Base-by-base conservation (phyloP, 345 rosid genomes). In the Eutrema japonicum region DNA sequence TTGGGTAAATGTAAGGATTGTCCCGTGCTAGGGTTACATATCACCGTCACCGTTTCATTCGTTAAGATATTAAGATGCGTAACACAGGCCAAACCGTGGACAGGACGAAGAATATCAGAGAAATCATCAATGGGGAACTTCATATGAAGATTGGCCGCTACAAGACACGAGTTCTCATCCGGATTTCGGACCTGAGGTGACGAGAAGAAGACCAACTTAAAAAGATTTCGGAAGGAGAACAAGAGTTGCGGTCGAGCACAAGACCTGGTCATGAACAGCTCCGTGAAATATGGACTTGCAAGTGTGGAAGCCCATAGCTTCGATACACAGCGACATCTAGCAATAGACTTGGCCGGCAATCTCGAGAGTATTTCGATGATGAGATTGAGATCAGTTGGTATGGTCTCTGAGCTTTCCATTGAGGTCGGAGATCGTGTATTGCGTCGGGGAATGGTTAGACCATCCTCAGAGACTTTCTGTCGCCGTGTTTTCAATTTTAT, bases 371-470 rank as follows among this genome's bases (percentile, higher is more conserved):
- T 40, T 4, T 66, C 60, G 29, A 40, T 4, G 7, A 66, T 38
- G 49, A 66, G 50, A 64, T 64, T 38, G 49, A 66, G 50, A 64
- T 64, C 55, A 11, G 2, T 4, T 36, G 59, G 57, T 18, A 59
- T 59, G 30, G 50, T 26, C 11, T 2, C 1, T 47, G 37, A 47
- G 74, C 13, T 8, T 36, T 8, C 49, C 6, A 6, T 12, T 27
- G 55, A 51, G 33, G 12, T 30, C 33, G 55, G 33, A 51, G 55
- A 10, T 27, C 9, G 55, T 4, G 57, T 52, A 2, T 18, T 18
- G 1, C 22, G 22, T 18, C 1, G 22, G 22, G 22, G 22, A 18
- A 18, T 18, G 22, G 22, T 18, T 18, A 18, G 22, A 18, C 22
- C 22, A 18, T 18, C 22, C 22, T 52, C 57, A 5, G 36, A 14